These are phyloP conservation scores for Colletotrichum incanum DNA, from an alignment of 2,329 filamentous ascomycete species.

Conservation along the genomic window DNA sequence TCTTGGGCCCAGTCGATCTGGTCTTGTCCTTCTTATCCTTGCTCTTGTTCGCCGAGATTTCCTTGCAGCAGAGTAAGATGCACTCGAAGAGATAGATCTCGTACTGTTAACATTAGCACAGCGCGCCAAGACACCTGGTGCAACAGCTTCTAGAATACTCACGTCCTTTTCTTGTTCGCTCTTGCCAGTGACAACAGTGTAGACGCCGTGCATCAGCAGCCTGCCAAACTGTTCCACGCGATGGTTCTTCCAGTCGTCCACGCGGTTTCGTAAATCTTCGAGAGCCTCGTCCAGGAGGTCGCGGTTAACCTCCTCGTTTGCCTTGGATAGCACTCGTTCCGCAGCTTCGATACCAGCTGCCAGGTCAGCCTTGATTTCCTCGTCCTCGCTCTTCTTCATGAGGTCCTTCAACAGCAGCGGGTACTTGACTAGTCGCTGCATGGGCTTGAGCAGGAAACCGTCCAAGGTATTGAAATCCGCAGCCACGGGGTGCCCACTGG, in stretches of 20 bases:
- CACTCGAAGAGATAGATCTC: constrained; percentile 98
- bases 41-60: constrained; percentile 86
- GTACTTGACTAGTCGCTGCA: constrained; percentile 96
- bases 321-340: constrained; percentile 84
- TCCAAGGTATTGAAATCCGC: constrained; percentile 90
- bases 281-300: constrained; percentile 89
- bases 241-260: constrained; percentile 98
- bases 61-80: constrained; percentile 97
- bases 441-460: constrained; percentile 95
- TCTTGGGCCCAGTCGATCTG: constrained; percentile 70
- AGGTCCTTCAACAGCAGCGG: constrained; percentile 92
- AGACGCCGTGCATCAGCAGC: constrained; percentile 88
- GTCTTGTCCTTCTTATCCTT: constrained; percentile 83
- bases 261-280: constrained; percentile 83
- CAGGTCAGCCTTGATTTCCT: constrained; percentile 80
- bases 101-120: constrained; percentile 72
- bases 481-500: constrained; percentile 84
- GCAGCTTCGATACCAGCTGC: constrained; percentile 84
- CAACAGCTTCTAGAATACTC: constrained; percentile 51
- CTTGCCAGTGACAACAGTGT: constrained; percentile 90
- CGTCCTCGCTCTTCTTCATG: constrained; percentile 86
- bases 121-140: neutral
- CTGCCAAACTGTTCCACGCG: constrained; percentile 92
- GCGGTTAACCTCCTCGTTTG: constrained; percentile 92
- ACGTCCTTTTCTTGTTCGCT: constrained; percentile 95